Base-by-base conservation (phyloP, 805 yeast species). In the Cyberlindnera suaveolens region DNA sequence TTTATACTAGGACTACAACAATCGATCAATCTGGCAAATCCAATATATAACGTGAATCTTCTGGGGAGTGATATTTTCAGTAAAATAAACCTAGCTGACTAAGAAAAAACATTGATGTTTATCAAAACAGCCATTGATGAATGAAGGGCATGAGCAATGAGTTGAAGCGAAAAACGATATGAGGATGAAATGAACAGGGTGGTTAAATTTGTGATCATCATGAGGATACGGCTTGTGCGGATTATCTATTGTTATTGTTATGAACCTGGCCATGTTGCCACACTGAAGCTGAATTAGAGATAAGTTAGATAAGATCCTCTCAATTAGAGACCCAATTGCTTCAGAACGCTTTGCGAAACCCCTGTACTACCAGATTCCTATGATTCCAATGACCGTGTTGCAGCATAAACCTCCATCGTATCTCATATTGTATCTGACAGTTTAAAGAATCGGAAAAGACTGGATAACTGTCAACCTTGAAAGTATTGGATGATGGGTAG, bases 241-340 rank as follows among this genome's bases (percentile, higher is more conserved):
- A 31, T 40, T 50, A 55, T 3, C 44, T 60, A 1, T 54, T 78
- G 60, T 61, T n/a, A 66, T 82, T 6, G 95, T 1, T 86, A 74
- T 55, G 96, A 86, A 57, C 79, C 85, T 16, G 95, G 95, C 0
- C 80, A 76, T 51, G 68, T 77, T 6, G 62, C 64, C 1, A 52
- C 62, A 1, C 64, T 56, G 23, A 40, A 49, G 11, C 27, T 73
- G 5, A 33, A 53, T 14, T n/a, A 34, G 11, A 4, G 13, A 26
- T 0, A 36, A 16, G 18, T 33, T 31, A 14, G 45, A 29, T 23
- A 31, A 43, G 14, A 41, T 56, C 2, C n/a, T 44, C 13, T 33
- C 51, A 1, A 52, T 23, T 23, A 23, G 26, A 23, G 10, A 23
- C 26, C 8, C 26, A 23, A 8, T 56, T 30, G 29, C 45, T 7